phyloP scores from a whole-genome alignment of 2,329 filamentous ascomycete genomes.

The Parafenestella ontariensis region DNA sequence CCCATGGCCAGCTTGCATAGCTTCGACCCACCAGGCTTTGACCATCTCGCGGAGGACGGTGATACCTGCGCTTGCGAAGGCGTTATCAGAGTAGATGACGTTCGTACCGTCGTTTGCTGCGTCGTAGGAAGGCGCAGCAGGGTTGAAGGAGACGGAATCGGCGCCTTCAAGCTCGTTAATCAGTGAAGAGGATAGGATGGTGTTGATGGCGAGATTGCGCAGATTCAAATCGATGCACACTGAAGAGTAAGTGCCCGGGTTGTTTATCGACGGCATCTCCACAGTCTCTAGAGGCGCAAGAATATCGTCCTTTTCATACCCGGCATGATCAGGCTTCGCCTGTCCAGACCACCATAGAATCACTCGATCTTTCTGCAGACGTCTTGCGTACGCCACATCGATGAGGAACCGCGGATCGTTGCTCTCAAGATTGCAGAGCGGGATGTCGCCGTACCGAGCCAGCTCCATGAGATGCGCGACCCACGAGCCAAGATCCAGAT shows the following conservation, averaged over 20 bases:
- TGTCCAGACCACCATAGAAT: constrained; percentile 96
- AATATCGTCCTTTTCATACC: constrained; percentile 92
- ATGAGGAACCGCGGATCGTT: constrained; percentile 96
- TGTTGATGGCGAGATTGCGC: constrained; percentile 95
- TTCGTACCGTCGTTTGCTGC: constrained; percentile 68
- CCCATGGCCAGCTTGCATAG: constrained; percentile 74
- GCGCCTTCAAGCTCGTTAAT: constrained; percentile 95
- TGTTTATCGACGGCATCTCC: constrained; percentile 92
- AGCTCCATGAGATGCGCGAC: constrained; percentile 86
- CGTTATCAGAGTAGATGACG: constrained; percentile 81
- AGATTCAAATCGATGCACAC: constrained; percentile 96
- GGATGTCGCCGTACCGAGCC: constrained; percentile 90
- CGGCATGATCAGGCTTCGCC: constrained; percentile 90
- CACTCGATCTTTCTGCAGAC: constrained; percentile 88
- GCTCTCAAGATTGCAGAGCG: constrained; percentile 91
- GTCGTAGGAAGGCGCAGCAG: constrained; percentile 69
- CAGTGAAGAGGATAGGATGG: constrained; percentile 92
- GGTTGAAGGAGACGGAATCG: constrained; percentile 86
- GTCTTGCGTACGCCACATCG: constrained; percentile 90
- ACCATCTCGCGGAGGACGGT: constrained; percentile 96
- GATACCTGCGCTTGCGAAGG: constrained; percentile 91
- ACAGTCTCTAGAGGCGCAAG: constrained; percentile 82
- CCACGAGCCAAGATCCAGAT: constrained; percentile 92
- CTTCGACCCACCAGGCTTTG: constrained; percentile 97
- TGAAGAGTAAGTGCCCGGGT: constrained; percentile 90